A percentile compares a stretch with the other conserved stretches of the same genome.
phyloP scores from a whole-genome alignment of 805 yeast genomes.

The Ogataea wickerhamii region DNA sequence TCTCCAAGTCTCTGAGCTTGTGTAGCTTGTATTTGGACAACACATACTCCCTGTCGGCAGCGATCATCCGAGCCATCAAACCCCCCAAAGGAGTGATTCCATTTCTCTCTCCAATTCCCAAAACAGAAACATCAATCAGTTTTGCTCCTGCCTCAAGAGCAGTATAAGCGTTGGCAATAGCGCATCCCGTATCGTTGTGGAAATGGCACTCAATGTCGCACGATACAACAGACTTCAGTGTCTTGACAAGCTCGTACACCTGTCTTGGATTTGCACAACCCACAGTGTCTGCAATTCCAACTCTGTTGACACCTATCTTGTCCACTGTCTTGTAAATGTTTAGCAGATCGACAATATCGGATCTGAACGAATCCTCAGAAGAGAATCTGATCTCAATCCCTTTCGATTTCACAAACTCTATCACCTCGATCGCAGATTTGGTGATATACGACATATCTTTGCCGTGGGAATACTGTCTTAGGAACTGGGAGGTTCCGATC shows the following conservation, averaged over 20 bases:
- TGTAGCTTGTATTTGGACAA: conserved; percentile 91
- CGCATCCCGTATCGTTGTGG: conserved; percentile 99
- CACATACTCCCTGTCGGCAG: conserved; percentile 96
- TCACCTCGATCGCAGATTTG: conserved; percentile 92
- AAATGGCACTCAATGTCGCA: conserved; percentile 98
- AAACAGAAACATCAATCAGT: conserved; percentile 89
- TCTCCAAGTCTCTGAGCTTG: conserved; percentile 93
- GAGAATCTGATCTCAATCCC: conserved; percentile 96
- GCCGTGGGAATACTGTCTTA: conserved; percentile 94
- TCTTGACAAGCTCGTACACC: conserved; percentile 93
- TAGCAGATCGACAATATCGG: conserved; percentile 90
- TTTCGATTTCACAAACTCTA: conserved; percentile 93
- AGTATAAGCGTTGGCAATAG: conserved; percentile 97
- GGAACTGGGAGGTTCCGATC: conserved; percentile 93
- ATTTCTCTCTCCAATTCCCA: conserved; percentile 98
- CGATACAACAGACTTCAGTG: conserved; percentile 86
- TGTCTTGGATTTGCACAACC: conserved; percentile 99
- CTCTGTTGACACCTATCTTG: conserved; percentile 96
- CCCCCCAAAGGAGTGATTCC: conserved; percentile 98
- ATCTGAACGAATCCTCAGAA: conserved; percentile 96
- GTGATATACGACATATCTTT: conserved; percentile 98
- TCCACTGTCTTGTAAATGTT: conserved; percentile 96
- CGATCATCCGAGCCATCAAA: conserved; percentile 98
- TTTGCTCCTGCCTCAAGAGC: conserved; percentile 98
- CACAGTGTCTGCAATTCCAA: conserved; percentile 98